Base-by-base conservation (phyloP, 495 filamentous ascomycete genomes). In the Penicillium manginii region DNA sequence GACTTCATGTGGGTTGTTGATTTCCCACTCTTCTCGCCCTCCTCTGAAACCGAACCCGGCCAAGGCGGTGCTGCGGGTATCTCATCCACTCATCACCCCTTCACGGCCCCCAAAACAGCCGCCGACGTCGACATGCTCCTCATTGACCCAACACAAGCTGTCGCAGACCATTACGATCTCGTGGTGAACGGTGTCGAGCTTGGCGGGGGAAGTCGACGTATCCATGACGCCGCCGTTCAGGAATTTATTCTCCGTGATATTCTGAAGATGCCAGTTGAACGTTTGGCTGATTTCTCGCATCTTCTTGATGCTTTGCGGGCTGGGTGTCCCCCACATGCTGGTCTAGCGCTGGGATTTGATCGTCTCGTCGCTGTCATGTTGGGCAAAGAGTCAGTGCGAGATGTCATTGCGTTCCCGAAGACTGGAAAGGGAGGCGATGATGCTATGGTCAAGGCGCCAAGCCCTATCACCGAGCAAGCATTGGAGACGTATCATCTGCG, bases 341-440 rank as follows among this genome's bases (percentile, higher is more conserved):
- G 94, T 0, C 85, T 98, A 46, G 94, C 94, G 0, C 74, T 98
- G 15, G 94, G 94, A 0, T 96, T 96, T 66, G 94, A 98, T 66
- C 85, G 94, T 37, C 75, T 98, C 31, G 78, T 94, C n/a, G 86
- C 94, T 6, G 79, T 96, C 5, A 83, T 98, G 77, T 79, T 87
- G 19, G 87, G 87, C 11, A 87, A 83, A 46, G 85, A 90, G 21
- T 88, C 85, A 7, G 83, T 98, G 9, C 75, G 89, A 54, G 93
- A 98, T 77, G 94, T 98, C 15, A 96, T 97, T 68, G 93, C 93
- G 1, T 98, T 98, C 70, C 94, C 94, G 2, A 98, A 98, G 76
- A 89, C 80, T 50, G 89, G 89, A 33, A 93, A 88, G 72, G 91
- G 91, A 1, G 76, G 78, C 22, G 89, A 93, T 66, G 94, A 98